Conservation (phyloP, 108 stramenopile species). For the Discostella stelligeroides region DNA sequence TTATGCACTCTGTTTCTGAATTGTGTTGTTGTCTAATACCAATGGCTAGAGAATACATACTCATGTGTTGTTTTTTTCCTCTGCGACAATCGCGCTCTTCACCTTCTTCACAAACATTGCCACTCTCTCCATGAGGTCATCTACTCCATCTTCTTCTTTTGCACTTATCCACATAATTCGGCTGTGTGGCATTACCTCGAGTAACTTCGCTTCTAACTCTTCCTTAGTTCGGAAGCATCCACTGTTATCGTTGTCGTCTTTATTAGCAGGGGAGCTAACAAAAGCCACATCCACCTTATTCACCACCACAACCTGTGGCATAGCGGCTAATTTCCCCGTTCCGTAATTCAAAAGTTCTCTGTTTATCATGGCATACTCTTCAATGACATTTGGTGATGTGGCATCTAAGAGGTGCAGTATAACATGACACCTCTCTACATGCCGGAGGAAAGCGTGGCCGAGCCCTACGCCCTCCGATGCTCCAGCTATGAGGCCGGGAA, state of each 20-base stretch:
- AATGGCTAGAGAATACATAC: not conserved
- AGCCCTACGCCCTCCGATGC: constrained; percentile 88
- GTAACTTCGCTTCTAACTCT: constrained; percentile 61
- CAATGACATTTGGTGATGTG: constrained; percentile 84
- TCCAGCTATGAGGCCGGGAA: constrained; percentile 92
- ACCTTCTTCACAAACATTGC: constrained; percentile 87
- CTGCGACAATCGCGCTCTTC: constrained; percentile 40
- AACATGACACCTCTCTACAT: constrained; percentile 94
- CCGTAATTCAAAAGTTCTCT: constrained; percentile 90
- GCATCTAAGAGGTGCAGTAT: constrained; percentile 95
- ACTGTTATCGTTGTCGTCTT: constrained; percentile 6
- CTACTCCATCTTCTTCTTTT: constrained; percentile 83
- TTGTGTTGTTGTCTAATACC: not conserved
- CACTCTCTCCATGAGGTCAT: constrained; percentile 84
- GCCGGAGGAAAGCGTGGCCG: constrained; percentile 91
- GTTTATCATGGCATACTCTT: constrained; percentile 94
- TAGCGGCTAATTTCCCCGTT: constrained; percentile 83
- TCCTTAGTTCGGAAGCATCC: constrained; percentile 36
- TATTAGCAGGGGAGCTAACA: constrained; percentile 36
- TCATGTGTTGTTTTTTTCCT: constrained; percentile 1
- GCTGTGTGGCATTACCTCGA: constrained; percentile 75
- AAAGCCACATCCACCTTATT: constrained; percentile 91
- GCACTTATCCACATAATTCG: constrained; percentile 90
- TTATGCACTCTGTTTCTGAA: not conserved
- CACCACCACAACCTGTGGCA: constrained; percentile 95